Conservation (phyloP, 2,329 filamentous ascomycete species). For the Cadophora sp. region DNA sequence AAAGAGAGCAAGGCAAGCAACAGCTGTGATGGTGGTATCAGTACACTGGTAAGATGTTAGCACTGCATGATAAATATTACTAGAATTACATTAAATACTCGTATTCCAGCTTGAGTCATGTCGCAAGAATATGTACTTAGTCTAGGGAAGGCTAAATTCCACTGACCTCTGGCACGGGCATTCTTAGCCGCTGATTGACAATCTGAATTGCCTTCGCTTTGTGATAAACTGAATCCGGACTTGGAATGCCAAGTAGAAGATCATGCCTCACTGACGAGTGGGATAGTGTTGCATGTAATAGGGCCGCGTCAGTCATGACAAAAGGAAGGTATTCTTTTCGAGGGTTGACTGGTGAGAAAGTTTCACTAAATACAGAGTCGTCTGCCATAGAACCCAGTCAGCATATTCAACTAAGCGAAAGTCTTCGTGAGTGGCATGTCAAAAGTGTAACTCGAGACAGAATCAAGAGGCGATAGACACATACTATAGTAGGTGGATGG, state of each 20-base stretch:
- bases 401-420: not conserved
- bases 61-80: too few species aligned
- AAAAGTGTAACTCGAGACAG: too few species aligned
- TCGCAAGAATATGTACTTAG: too few species aligned
- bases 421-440: too few species aligned
- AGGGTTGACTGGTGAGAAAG: conserved; percentile 15
- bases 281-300: conserved; percentile 16
- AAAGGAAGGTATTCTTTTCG: conserved; percentile 19
- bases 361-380: conserved; percentile 9
- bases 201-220: conserved; percentile 12
- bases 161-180: not conserved
- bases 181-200: conserved; percentile 8
- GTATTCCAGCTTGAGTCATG: not conserved
- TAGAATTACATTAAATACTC: not conserved
- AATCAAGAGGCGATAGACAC: too few species aligned
- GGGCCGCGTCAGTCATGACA: conserved; percentile 6
- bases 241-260: conserved; percentile 4
- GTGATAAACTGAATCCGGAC: conserved; percentile 17
- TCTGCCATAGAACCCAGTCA: not conserved
- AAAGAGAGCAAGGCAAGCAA: conserved; percentile 12
- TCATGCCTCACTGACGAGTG: conserved; percentile 4
- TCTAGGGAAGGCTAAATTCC: too few species aligned
- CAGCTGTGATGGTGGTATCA: conserved; percentile 9
- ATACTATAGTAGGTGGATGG: not conserved
- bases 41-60: not conserved